Percentiles rank a stretch among this genome's conserved stretches.
Evolutionary conservation across 352 stramenopile genomes (phyloP).

Genomic region (Phytophthora ohioensis): DNA sequence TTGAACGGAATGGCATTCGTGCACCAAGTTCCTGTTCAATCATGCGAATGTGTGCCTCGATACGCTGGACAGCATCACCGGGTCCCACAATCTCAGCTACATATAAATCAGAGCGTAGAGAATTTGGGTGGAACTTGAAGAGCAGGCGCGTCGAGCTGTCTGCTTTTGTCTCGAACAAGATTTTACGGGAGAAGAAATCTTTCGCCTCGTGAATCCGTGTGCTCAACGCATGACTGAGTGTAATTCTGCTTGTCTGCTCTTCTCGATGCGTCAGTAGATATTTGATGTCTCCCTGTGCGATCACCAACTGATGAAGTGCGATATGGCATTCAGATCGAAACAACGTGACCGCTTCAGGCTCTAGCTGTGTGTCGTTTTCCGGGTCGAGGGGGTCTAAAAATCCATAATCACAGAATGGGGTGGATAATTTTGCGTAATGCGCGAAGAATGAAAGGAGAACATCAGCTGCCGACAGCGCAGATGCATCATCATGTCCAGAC

Average conservation of each 20-base stretch:
- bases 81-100: constrained; percentile 73
- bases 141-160: constrained; percentile 41
- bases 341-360: constrained; percentile 44
- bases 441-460: constrained; percentile 70
- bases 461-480: constrained; percentile 50
- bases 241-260: constrained; percentile 69
- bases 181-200: constrained; percentile 78
- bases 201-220: constrained; percentile 59
- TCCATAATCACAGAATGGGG: constrained; percentile 49
- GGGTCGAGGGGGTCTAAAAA: constrained; percentile 71
- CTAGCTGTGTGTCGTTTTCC: constrained; percentile 73
- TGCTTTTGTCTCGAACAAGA: constrained; percentile 59
- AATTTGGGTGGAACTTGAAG: constrained; percentile 68
- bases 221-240: constrained; percentile 78
- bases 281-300: constrained; percentile 66
- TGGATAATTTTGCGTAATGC: constrained; percentile 67
- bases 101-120: constrained; percentile 72
- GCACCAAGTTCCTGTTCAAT: constrained; percentile 76
- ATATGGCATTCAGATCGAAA: constrained; percentile 75
- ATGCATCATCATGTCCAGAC: constrained; percentile 39
- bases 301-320: constrained; percentile 70
- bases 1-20: constrained; percentile 51
- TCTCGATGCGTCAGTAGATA: constrained; percentile 59
- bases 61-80: constrained; percentile 64
- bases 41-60: constrained; percentile 69